A percentile compares a stretch with the other conserved stretches of the same genome.
Evolutionary conservation across 2,329 filamentous ascomycete species (phyloP).

Genomic region (Didymella pomorum): DNA sequence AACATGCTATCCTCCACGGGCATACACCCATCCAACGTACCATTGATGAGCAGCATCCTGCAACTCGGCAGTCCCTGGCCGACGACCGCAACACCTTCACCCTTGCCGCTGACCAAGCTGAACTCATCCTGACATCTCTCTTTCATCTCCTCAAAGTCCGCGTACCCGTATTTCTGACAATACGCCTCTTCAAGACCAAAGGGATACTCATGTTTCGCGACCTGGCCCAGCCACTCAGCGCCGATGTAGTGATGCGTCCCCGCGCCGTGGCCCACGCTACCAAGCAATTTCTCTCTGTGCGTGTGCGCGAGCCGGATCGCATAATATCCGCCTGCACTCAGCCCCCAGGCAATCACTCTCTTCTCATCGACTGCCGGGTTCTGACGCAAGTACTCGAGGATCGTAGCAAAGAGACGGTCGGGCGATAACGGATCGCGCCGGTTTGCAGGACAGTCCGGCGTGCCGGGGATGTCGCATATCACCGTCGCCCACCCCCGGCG

Average conservation of each 20-base stretch:
- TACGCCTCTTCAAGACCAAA: constrained; percentile 63
- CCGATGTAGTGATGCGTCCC: constrained; percentile 67
- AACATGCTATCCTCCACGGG: constrained; percentile 66
- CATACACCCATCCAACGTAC: constrained; percentile 66
- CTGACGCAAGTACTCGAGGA: constrained; percentile 61
- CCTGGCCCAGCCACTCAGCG: constrained; percentile 60
- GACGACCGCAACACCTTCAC: constrained; percentile 54
- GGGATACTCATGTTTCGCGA: constrained; percentile 65
- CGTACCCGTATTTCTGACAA: constrained; percentile 55
- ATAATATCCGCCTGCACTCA: constrained; percentile 67
- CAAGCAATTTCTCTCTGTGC: constrained; percentile 58
- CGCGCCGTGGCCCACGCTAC: constrained; percentile 62
- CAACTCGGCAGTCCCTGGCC: constrained; percentile 53
- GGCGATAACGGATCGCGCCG: constrained; percentile 57
- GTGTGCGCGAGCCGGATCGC: constrained; percentile 65
- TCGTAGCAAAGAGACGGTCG: constrained; percentile 61
- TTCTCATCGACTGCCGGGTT: constrained; percentile 54
- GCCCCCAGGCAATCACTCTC: constrained; percentile 62
- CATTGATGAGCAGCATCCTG: constrained; percentile 63
- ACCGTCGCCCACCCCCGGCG: constrained; percentile 59
- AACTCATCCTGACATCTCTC: constrained; percentile 59
- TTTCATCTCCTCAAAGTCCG: constrained; percentile 53
- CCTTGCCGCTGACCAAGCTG: constrained; percentile 61
- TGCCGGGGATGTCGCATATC: constrained; percentile 65
- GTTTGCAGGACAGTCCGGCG: constrained; percentile 63